These are phyloP conservation scores for Starmerella vaccinii DNA, from an alignment of 805 yeast genomes.

Conservation along the genomic window DNA sequence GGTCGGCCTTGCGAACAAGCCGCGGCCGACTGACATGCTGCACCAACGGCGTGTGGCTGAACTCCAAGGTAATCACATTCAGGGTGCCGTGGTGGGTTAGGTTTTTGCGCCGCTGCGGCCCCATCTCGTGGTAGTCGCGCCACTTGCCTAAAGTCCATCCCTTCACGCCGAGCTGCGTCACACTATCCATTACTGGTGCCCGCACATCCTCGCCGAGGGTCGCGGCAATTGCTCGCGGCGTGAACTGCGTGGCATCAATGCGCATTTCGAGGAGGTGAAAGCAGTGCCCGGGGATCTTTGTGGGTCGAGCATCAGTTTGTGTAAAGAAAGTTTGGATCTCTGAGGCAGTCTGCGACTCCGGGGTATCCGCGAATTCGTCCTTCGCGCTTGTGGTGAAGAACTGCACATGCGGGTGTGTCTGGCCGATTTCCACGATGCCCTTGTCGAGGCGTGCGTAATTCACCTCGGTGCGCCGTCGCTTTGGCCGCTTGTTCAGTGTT, in stretches of 20 bases:
- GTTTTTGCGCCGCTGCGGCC: constrained; percentile 43
- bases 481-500: constrained; percentile 38
- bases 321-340: neutral
- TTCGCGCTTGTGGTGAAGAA: constrained; percentile 26
- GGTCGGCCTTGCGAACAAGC: constrained; percentile 53
- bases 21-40: constrained; percentile 52
- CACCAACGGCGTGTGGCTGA: constrained; percentile 45
- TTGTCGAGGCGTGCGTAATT: constrained; percentile 74
- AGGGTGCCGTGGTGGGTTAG: constrained; percentile 34
- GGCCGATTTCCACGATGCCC: constrained; percentile 34
- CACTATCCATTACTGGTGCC: constrained; percentile 82
- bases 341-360: constrained; percentile 14
- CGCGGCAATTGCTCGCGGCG: constrained; percentile 47
- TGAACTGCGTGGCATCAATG: constrained; percentile 44
- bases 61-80: constrained; percentile 75
- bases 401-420: constrained; percentile 18
- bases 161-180: constrained; percentile 52
- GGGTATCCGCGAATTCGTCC: constrained; percentile 32
- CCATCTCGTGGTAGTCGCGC: constrained; percentile 55
- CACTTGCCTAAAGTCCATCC: constrained; percentile 65
- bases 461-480: constrained; percentile 44
- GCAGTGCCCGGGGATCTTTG: constrained; percentile 34
- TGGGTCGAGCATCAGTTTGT: constrained; percentile 32
- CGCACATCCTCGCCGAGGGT: constrained; percentile 51
- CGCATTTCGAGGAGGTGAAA: constrained; percentile 36